Base-by-base conservation (phyloP, 495 filamentous ascomycete species). In the Aspergillus baeticus region DNA sequence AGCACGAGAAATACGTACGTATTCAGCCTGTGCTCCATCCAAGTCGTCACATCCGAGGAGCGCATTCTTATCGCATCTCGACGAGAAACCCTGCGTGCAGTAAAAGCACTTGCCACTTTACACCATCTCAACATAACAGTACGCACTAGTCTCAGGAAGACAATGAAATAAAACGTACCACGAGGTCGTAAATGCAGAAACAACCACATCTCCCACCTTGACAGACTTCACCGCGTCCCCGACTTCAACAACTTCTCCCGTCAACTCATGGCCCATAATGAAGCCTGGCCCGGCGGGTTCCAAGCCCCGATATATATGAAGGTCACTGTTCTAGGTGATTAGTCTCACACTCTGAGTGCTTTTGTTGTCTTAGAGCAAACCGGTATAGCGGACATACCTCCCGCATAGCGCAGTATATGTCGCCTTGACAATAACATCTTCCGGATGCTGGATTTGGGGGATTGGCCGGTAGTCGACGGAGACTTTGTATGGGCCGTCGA, bases 21-120 rank as follows among this genome's bases (percentile, higher is more conserved):
- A 97, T 76, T 96, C 87, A 26, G 94, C 93, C 71, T 98, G 93
- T 5, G 81, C 91, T 55, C 94, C 94, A 65, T 96, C 91, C 26
- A 96, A 76, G 5, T 69, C 69, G 14, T 81, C 73, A 39, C 80
- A 87, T 37, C 93, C 93, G 61, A 96, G 96, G 1, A 98, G 79
- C 17, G 80, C 69, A 20, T 75, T 80, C 58, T 89, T 83, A n/a
- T 78, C 77, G 70, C 94, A 98, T 48, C 93, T 87, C 10, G 91
- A 92, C 10, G 91, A 91, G 71, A 81, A 88, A 15, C 87, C 87
- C 57, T 87, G 81, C 41, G 77, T 83, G 80, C 93, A 98, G 78
- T 96, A 97, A 78, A 93, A 97, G 73, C 93, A 97, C 36, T 85
- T 77, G 41, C 84, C 82, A 73, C 89, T 91, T 59, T 51, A 26